A percentile compares a stretch with the other conserved stretches of the same genome.
Conservation (phyloP, 2,329 filamentous ascomycete species). For the Trichoderma koningii region DNA sequence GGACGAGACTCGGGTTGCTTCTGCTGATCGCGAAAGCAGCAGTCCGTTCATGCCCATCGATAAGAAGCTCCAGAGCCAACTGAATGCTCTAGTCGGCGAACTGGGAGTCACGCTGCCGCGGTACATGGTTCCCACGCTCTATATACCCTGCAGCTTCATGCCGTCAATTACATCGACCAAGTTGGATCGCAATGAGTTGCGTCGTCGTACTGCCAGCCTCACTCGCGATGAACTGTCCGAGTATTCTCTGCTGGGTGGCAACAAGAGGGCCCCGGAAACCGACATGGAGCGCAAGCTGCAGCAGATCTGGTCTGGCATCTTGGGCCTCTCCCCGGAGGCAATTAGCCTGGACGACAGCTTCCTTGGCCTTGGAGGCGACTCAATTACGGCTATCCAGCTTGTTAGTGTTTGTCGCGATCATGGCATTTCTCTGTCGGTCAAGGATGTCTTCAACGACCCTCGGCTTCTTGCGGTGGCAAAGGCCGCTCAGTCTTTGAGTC, state of each 20-base stretch:
- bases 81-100: conserved; percentile 6
- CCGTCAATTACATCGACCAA: conserved; percentile 18
- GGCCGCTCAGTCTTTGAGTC: background rate
- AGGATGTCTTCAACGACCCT: conserved; percentile 30
- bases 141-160: conserved; percentile 19
- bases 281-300: conserved; percentile 22
- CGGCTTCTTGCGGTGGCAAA: conserved; percentile 20
- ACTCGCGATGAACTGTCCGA: background rate
- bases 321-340: background rate
- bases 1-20: background rate
- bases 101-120: background rate
- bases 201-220: background rate
- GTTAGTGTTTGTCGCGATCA: conserved; percentile 22
- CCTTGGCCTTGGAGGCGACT: conserved; percentile 36
- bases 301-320: conserved; percentile 16
- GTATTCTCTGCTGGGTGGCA: background rate
- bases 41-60: conserved; percentile 26
- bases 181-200: conserved; percentile 9
- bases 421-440: conserved; percentile 27
- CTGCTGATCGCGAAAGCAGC: background rate
- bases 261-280: conserved; percentile 21
- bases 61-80: conserved; percentile 20
- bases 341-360: conserved; percentile 39
- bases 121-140: conserved; percentile 21
- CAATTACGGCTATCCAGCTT: conserved; percentile 33